Conservation (phyloP, 2,329 filamentous ascomycete species). For the Colletotrichum lini region DNA sequence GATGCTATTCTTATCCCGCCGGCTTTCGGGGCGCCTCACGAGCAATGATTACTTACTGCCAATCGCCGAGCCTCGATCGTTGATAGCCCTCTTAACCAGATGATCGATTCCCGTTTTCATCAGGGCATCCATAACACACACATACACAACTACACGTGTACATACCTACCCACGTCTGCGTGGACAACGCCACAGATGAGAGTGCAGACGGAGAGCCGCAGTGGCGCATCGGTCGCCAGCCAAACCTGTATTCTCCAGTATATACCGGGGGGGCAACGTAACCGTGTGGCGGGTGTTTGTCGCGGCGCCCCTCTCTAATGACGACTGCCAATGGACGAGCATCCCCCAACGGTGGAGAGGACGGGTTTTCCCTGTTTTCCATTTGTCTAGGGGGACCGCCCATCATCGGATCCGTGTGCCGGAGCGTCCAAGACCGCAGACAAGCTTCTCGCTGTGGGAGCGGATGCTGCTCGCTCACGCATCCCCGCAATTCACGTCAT, state of each 20-base stretch:
- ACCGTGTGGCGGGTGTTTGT: conserved; percentile 28
- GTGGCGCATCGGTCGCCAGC: neutral
- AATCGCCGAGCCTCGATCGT: too few relatives aligned
- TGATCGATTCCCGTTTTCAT: neutral
- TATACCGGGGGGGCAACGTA: conserved; percentile 10
- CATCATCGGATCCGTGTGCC: conserved; percentile 40
- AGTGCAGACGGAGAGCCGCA: conserved; percentile 22
- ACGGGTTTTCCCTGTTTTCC: conserved; percentile 37
- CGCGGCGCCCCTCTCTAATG: conserved; percentile 17
- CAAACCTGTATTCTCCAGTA: conserved; percentile 24
- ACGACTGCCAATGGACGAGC: conserved; percentile 39
- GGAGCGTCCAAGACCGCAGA: conserved; percentile 18
- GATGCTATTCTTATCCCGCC: neutral
- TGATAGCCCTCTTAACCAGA: too few relatives aligned
- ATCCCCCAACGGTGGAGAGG: conserved; percentile 23
- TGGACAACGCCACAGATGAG: conserved; percentile 28
- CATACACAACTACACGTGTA: too few relatives aligned
- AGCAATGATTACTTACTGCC: too few relatives aligned
- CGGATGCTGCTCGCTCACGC: conserved; percentile 6
- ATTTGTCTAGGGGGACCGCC: too few relatives aligned
- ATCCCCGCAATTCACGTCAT: conserved; percentile 39
- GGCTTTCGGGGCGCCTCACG: neutral
- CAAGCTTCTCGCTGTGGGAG: conserved; percentile 32
- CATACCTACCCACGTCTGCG: neutral
- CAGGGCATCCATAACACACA: too few relatives aligned